Evolutionary conservation across 2,329 filamentous ascomycete species (phyloP), one percentile per base, ranked within the genome.

Genomic region (Phialophora tarda): DNA sequence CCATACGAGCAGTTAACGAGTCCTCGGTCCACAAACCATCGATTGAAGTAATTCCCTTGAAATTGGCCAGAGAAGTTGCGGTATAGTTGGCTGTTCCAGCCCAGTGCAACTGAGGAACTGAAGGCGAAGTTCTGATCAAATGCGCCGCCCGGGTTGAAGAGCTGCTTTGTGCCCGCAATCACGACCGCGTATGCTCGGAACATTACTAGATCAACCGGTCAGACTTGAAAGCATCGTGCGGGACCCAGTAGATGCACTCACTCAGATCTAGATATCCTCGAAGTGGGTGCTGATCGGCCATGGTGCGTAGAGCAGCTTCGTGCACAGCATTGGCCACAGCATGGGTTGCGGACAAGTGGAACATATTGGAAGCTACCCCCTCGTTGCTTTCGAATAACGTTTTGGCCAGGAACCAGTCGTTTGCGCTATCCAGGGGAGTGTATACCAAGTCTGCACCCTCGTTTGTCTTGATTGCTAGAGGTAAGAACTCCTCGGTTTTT

Each of bases 401-500:
- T 17, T 53, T 53, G 24, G 50, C 50, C 23, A 53, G 24, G 14
- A 53, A 53, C 50, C 50, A 28, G 26, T 53, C 50, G 24, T 53
- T 28, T 5, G 50, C 24, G 50, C 26, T 30, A 28, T 28, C 50
- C 4, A 24, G 23, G 4, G 50, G 50, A 11, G 21, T 53, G 24
- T 53, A 53, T 24, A 53, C 30, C 50, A 53, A 53, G 26, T 53
- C 50, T 53, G 50, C 50, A 53, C 50, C 50, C 6, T 53, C 50
- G 24, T 53, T 53, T 14, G 50, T 53, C 24, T 53, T 53, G 50
- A 53, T 53, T 2, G 50, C 50, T 12, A 53, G 24, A 53, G 50
- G 50, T 17, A 53, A 6, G 24, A 53, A 53, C 21, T 26, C 21
- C 11, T 3, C 50, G 14, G 7, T 53, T 17, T 53, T 11, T 14